Percentiles rank a stretch among this genome's conserved stretches.
These are phyloP conservation scores for Wickerhamomyces chaumierensis DNA, from an alignment of 805 yeast species.

Conservation along the genomic window DNA sequence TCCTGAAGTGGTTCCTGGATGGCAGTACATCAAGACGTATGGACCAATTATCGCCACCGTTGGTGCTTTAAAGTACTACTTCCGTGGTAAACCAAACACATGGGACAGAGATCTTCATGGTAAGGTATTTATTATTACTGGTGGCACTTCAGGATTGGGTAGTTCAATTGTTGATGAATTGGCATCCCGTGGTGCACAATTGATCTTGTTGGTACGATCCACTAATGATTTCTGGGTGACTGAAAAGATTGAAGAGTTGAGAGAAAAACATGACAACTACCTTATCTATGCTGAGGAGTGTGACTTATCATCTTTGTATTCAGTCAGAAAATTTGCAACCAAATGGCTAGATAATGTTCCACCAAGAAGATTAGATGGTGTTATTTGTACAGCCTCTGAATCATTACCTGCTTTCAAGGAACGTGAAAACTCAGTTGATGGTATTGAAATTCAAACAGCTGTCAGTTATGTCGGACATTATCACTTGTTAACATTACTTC, in stretches of 20 bases:
- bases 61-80: constrained; percentile 53
- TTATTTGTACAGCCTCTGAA: constrained; percentile 81
- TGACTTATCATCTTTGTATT: constrained; percentile 61
- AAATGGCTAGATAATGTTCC: constrained; percentile 87
- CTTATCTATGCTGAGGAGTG: constrained; percentile 87
- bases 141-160: constrained; percentile 94
- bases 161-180: constrained; percentile 62
- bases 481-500: constrained; percentile 67
- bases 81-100: constrained; percentile 70
- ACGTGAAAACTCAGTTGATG: constrained; percentile 67
- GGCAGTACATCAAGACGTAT: constrained; percentile 42
- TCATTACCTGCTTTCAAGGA: constrained; percentile 55
- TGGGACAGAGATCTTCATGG: constrained; percentile 95
- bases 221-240: constrained; percentile 61
- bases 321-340: constrained; percentile 84
- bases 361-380: constrained; percentile 84
- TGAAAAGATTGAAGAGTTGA: constrained; percentile 69
- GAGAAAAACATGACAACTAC: constrained; percentile 57
- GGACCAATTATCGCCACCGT: constrained; percentile 42
- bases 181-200: constrained; percentile 78
- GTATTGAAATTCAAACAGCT: constrained; percentile 78
- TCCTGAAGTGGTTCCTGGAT: constrained; percentile 65
- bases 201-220: constrained; percentile 59
- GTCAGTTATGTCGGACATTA: constrained; percentile 72
- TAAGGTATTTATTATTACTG: constrained; percentile 69